A percentile compares a stretch with the other conserved stretches of the same genome.
phyloP scores from a whole-genome alignment of 2,329 filamentous ascomycete species.

The Botrytis paeoniae region DNA sequence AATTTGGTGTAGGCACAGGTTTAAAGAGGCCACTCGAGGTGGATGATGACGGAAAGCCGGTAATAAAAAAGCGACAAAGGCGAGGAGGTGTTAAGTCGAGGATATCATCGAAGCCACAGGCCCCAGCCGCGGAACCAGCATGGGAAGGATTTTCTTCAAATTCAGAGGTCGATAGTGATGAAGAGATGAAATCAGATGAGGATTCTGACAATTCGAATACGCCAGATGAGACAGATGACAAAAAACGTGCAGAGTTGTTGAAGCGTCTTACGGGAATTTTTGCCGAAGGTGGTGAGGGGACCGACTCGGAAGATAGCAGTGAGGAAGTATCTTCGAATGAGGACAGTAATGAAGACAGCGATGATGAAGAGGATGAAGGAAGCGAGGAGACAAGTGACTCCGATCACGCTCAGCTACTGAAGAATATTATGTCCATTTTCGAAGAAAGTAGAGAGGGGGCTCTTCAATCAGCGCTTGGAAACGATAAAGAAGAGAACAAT shows the following conservation, averaged over 20 bases:
- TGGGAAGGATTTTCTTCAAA: constrained; percentile 62
- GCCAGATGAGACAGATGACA: constrained; percentile 23
- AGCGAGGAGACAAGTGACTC: neutral
- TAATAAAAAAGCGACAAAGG: constrained; percentile 80
- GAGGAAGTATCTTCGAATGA: constrained; percentile 3
- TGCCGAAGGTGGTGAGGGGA: neutral
- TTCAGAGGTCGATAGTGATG: constrained; percentile 41
- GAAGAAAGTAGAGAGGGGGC: constrained; percentile 6
- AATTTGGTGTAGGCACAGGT: constrained; percentile 61
- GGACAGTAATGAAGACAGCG: neutral
- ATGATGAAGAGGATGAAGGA: neutral
- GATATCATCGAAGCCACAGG: constrained; percentile 47
- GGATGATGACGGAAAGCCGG: constrained; percentile 70
- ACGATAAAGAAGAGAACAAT: constrained; percentile 30
- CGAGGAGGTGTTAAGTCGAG: constrained; percentile 60
- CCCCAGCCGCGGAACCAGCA: constrained; percentile 46
- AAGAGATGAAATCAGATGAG: constrained; percentile 37
- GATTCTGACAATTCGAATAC: constrained; percentile 38
- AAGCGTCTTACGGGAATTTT: constrained; percentile 14
- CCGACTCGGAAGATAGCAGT: neutral
- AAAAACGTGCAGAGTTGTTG: constrained; percentile 2
- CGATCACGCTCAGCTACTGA: constrained; percentile 7
- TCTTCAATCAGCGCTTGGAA: neutral
- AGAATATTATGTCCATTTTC: constrained; percentile 7
- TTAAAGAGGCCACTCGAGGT: constrained; percentile 83